Base-by-base conservation (phyloP, 768 basidiomycete species). In the Panellus pusillus region DNA sequence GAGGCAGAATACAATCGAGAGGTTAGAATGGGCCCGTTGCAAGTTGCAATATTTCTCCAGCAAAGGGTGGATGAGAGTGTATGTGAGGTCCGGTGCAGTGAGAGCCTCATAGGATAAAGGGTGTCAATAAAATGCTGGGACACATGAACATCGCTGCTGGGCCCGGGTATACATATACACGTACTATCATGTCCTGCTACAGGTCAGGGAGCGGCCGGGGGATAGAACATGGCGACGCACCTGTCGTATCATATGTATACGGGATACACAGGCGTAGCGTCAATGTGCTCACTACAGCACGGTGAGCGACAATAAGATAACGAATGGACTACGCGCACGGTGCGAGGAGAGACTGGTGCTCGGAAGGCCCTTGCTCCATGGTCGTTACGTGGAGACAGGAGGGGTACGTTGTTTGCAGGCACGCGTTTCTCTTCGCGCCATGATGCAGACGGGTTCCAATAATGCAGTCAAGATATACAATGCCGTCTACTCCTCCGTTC, bases 401-500 rank as follows among this genome's bases (percentile, higher is more conserved):
- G n/a, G n/a, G n/a, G n/a, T n/a, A n/a, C 49, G 19, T 32, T 66
- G 61, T 44, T 37, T 60, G 58, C 37, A 37, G 31, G 60, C 47
- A 63, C 61, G 56, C 62, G 63, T 68, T 63, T 57, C 51, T 58
- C 54, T 65, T 63, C 47, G 52, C 59, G 47, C 62, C 58, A 61
- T 63, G 55, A 81, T 80, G 80, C 79, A 80, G 70, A 70, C 76
- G 27, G 74, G 72, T 56, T 69, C 76, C 48, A 71, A 74, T 47
- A 71, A 74, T 20, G 79, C 82, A 32, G 86, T 91, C 52, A 91
- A 91, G 74, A 92, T 93, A 60, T 93, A 93, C 74, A 93, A 93
- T 82, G 91, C 91, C 6, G 91, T 93, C 44, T 93, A 93, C 65
- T 91, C 89, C 17, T 91, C 90, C 9, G 91, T 93, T 9, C 90